These are phyloP conservation scores for Neurospora intermedia DNA, from an alignment of 495 filamentous ascomycete genomes.

Conservation along the genomic window DNA sequence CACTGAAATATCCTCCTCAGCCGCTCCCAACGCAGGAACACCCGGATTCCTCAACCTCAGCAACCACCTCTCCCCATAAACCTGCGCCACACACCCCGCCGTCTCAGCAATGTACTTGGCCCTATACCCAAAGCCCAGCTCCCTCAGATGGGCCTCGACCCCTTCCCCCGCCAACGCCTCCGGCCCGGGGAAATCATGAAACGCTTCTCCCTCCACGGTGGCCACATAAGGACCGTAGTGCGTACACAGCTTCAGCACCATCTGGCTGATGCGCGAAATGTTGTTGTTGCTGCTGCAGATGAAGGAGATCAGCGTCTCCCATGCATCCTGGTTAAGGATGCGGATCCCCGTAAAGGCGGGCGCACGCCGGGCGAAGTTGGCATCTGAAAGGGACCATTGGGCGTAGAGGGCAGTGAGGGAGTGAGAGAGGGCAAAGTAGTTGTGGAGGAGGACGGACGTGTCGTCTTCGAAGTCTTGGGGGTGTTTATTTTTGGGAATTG, in stretches of 20 bases:
- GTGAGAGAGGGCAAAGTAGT: conserved; percentile 73
- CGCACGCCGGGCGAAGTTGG: conserved; percentile 84
- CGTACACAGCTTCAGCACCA: conserved; percentile 86
- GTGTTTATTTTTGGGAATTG: conserved; percentile 13
- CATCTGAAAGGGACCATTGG: conserved; percentile 75
- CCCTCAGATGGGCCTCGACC: conserved; percentile 68
- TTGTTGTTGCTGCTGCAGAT: conserved; percentile 99
- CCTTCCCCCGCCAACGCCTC: conserved; percentile 53
- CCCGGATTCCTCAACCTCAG: conserved; percentile 65
- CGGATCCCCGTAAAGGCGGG: conserved; percentile 82
- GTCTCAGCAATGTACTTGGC: conserved; percentile 86
- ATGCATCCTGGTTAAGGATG: conserved; percentile 91
- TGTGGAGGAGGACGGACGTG: conserved; percentile 54
- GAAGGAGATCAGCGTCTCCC: conserved; percentile 89
- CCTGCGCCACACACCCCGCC: conserved; percentile 58
- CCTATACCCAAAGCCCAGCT: conserved; percentile 87
- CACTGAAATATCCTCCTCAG: not conserved
- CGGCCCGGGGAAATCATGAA: conserved; percentile 80
- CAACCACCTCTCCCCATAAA: conserved; percentile 65
- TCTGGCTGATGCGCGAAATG: conserved; percentile 85
- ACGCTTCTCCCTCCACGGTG: conserved; percentile 54
- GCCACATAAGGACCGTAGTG: conserved; percentile 74
- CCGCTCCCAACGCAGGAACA: conserved; percentile 42
- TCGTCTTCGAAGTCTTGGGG: conserved; percentile 38
- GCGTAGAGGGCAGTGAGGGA: conserved; percentile 68